Evolutionary conservation across 352 stramenopile species (phyloP).

Genomic region (Globisporangium polare): DNA sequence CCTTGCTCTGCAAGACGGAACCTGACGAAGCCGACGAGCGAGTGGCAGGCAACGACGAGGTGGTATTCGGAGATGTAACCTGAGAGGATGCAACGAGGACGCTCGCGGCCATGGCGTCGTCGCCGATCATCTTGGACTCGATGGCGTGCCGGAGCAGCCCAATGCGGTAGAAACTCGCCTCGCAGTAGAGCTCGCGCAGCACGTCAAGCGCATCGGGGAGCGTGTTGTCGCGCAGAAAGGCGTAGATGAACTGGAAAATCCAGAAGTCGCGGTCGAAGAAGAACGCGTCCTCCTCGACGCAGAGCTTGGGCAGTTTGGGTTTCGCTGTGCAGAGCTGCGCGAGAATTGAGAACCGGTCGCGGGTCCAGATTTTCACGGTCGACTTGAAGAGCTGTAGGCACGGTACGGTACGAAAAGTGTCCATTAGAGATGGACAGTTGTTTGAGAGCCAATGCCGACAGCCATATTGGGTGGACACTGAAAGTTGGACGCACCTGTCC

Average conservation of each 20-base stretch:
- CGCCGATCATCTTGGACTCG: constrained; percentile 67
- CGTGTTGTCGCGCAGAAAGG: constrained; percentile 61
- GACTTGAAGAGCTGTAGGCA: constrained; percentile 55
- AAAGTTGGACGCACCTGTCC: constrained; percentile 30
- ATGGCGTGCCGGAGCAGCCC: constrained; percentile 72
- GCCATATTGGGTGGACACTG: no score
- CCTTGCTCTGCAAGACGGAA: constrained; percentile 3
- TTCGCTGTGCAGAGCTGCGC: constrained; percentile 69
- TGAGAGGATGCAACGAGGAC: constrained; percentile 13
- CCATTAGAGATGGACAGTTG: neutral
- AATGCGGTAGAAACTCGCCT: constrained; percentile 75
- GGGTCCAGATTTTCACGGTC: constrained; percentile 67
- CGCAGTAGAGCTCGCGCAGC: constrained; percentile 73
- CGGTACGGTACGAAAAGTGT: neutral
- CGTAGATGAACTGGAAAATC: constrained; percentile 70
- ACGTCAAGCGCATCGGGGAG: constrained; percentile 52
- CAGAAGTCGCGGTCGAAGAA: constrained; percentile 75
- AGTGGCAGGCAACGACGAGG: neutral
- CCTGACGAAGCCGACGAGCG: constrained; percentile 3
- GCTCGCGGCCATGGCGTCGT: constrained; percentile 35
- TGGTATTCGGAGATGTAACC: no score
- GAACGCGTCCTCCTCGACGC: constrained; percentile 49
- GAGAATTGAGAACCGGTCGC: constrained; percentile 78
- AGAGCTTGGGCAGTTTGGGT: constrained; percentile 50
- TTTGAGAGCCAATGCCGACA: neutral